Evolutionary conservation across 495 filamentous ascomycete species (phyloP).

Genomic region (Talaromyces adpressus): DNA sequence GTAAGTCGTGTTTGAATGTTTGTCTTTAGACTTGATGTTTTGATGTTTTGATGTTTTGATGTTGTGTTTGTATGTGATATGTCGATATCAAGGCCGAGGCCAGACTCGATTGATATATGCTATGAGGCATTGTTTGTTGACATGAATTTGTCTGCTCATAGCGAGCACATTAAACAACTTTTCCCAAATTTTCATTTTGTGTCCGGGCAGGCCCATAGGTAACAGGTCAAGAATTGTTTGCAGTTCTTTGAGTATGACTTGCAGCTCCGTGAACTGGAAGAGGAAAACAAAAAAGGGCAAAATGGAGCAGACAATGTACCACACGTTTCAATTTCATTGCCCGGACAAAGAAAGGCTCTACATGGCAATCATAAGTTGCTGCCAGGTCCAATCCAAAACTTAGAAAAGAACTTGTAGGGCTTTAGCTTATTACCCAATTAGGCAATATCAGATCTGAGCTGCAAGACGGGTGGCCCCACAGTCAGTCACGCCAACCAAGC

Average conservation of each 20-base stretch:
- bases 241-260: neutral
- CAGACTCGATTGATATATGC: neutral
- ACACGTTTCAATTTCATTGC: neutral
- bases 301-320: neutral
- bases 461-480: neutral
- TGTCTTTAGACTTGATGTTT: neutral
- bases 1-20: neutral
- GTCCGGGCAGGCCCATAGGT: neutral
- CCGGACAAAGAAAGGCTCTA: neutral
- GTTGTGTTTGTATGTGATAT: neutral
- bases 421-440: neutral
- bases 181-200: neutral
- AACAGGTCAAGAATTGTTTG: neutral
- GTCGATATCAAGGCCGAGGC: neutral
- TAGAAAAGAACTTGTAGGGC: neutral
- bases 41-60: neutral
- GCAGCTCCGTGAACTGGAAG: neutral
- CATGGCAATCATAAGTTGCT: neutral
- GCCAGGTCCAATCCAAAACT: neutral
- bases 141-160: neutral
- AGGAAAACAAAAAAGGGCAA: neutral
- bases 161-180: neutral
- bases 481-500: neutral
- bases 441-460: neutral
- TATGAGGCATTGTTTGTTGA: neutral